Conservation (phyloP, 2,329 filamentous ascomycete genomes). For the Paraconiothyrium brasiliense region DNA sequence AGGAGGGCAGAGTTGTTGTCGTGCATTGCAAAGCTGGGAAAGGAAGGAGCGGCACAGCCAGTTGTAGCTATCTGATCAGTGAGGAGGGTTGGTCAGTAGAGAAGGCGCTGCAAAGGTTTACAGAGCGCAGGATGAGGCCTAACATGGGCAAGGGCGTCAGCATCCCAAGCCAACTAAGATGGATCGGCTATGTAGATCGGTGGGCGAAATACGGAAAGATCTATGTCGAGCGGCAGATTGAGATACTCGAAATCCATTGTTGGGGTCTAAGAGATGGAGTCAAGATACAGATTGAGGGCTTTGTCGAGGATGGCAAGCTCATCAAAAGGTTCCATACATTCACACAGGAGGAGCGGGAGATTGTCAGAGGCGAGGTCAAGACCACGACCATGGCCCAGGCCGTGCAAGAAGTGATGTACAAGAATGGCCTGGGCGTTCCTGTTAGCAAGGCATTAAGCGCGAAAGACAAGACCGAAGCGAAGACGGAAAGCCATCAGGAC, state of each 20-base stretch:
- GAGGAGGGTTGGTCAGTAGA: conserved; percentile 77
- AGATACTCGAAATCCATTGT: conserved; percentile 87
- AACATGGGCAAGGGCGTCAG: conserved; percentile 89
- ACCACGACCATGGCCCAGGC: conserved; percentile 55
- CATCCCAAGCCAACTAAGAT: conserved; percentile 90
- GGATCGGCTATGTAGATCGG: conserved; percentile 86
- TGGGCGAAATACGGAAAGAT: conserved; percentile 81
- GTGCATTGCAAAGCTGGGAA: conserved; percentile 99
- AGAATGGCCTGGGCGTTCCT: conserved; percentile 43
- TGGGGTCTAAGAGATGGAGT: conserved; percentile 91
- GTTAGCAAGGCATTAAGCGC: conserved; percentile 29
- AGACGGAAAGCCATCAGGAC: conserved; percentile 18
- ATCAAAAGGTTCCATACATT: conserved; percentile 89
- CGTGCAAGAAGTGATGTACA: conserved; percentile 56
- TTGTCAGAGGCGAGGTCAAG: conserved; percentile 67
- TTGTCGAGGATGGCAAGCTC: conserved; percentile 84
- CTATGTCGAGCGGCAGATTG: conserved; percentile 83
- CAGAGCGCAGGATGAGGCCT: conserved; percentile 85
- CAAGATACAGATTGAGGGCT: conserved; percentile 86
- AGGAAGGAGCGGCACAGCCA: conserved; percentile 86
- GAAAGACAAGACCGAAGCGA: conserved; percentile 25
- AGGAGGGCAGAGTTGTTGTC: conserved; percentile 74
- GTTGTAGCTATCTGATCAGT: conserved; percentile 88
- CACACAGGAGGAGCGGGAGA: conserved; percentile 72
- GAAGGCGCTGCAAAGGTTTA: conserved; percentile 74